Evolutionary conservation across 495 filamentous ascomycete genomes (phyloP).

Genomic region (Penicillium waksmanii): DNA sequence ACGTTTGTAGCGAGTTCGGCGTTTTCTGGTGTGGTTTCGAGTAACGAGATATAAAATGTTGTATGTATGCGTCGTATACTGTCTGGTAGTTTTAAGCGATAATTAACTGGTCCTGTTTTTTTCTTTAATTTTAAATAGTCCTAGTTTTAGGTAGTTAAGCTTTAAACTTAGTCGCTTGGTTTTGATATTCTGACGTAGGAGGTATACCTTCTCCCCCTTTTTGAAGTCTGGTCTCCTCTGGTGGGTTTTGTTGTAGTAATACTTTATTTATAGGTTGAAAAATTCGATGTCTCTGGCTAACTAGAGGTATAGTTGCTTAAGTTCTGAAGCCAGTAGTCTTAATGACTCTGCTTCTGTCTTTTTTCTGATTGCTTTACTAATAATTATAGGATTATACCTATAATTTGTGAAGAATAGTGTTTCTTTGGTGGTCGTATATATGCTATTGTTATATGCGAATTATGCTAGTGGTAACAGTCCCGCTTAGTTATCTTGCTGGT

Average conservation of each 20-base stretch:
- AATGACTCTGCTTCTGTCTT: neutral
- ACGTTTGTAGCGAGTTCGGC: constrained; percentile 10
- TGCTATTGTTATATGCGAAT: constrained; percentile 29
- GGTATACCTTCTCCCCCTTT: constrained; percentile 5
- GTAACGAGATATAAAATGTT: constrained; percentile 11
- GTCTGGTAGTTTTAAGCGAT: constrained; percentile 12
- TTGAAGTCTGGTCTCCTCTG: constrained; percentile 4
- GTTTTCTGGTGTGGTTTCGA: constrained; percentile 6
- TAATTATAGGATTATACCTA: constrained; percentile 8
- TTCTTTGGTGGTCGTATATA: neutral
- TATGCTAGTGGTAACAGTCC: constrained; percentile 27
- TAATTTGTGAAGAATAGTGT: constrained; percentile 26
- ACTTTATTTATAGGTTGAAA: neutral
- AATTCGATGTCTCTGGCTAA: neutral
- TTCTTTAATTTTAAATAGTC: constrained; percentile 18
- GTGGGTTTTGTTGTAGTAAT: neutral
- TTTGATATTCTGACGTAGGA: constrained; percentile 12
- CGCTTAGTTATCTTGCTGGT: constrained; percentile 34
- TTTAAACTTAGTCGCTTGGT: constrained; percentile 11
- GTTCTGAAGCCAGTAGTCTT: neutral
- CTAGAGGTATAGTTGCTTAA: neutral
- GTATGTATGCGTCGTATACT: constrained; percentile 7
- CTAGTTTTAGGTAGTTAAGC: constrained; percentile 9
- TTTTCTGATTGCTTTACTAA: neutral
- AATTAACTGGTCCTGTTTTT: constrained; percentile 16